phyloP scores from a whole-genome alignment of 148 eudicot genomes.

The Linanthus parryae region DNA sequence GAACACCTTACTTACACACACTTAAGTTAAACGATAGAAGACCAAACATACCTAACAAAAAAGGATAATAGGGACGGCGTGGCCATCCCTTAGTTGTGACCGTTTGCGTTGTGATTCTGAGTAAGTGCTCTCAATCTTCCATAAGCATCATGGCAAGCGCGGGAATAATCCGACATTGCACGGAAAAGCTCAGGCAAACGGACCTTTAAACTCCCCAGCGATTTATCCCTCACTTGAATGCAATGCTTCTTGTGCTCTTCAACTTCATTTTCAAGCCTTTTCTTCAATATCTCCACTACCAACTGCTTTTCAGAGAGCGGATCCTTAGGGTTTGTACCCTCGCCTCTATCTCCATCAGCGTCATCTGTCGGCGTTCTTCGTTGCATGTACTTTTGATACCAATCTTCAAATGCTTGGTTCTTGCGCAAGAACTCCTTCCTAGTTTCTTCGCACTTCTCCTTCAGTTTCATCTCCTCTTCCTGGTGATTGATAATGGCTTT shows the following conservation, averaged over 20 bases:
- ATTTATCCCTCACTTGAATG: constrained; percentile 87
- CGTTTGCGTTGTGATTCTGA: constrained; percentile 37
- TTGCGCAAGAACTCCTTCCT: constrained; percentile 60
- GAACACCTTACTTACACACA: not conserved
- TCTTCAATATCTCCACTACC: constrained; percentile 65
- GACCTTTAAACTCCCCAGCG: constrained; percentile 62
- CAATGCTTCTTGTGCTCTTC: constrained; percentile 68
- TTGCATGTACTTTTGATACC: constrained; percentile 63
- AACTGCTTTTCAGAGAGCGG: constrained; percentile 51
- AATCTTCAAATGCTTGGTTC: constrained; percentile 68
- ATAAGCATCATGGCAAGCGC: constrained; percentile 50
- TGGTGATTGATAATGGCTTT: constrained; percentile 57
- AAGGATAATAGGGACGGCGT: not conserved
- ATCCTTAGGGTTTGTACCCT: constrained; percentile 37
- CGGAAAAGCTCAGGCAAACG: constrained; percentile 81
- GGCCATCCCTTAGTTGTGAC: too few relatives aligned
- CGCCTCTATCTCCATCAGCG: constrained; percentile 30
- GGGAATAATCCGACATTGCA: constrained; percentile 67
- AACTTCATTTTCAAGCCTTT: constrained; percentile 67
- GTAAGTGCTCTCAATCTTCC: constrained; percentile 40
- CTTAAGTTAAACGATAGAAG: not conserved
- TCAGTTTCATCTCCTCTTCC: constrained; percentile 77
- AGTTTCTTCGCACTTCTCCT: constrained; percentile 71
- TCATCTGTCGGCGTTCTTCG: constrained; percentile 43
- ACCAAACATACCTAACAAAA: not conserved